Evolutionary conservation across 2,329 filamentous ascomycete species (phyloP), one percentile per base, ranked within the genome.

Genomic region (Pestalotiopsis sp.): DNA sequence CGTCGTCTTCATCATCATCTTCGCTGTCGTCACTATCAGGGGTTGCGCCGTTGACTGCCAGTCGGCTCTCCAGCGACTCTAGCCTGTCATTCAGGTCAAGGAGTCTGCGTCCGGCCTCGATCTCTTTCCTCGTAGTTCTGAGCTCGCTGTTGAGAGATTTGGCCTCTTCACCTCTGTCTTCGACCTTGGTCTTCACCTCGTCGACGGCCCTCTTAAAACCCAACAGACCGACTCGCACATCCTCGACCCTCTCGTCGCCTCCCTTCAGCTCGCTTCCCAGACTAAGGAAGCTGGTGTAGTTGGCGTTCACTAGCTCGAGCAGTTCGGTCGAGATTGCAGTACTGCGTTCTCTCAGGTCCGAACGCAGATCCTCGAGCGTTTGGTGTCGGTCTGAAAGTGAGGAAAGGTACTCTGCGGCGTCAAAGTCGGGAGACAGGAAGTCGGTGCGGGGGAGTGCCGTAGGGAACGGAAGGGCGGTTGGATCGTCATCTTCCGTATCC

Each of bases 251-350:
- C 75, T 98, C 95, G 76, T 97, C 95, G 7, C 97, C 97, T 2
- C 95, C 95, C 66, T 90, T 89, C 58, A 99, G 82, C 74, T 94
- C 93, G 61, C 88, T 90, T 0, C 96, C 97, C 0, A 99, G 82
- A 0, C 91, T 91, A 4, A 99, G 81, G 75, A 99, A 99, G 68
- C 95, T 92, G 62, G 94, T 92, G 79, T 99, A 98, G 80, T 99
- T 97, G 65, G 92, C 88, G 77, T 99, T 99, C 73, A 99, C 96
- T 7, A 99, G 88, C 81, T 98, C 95, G 20, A 99, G 86, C 2
- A 99, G 86, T 82, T 99, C 96, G 71, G 92, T 89, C 75, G 91
- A 93, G 70, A 99, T 91, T 23, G 91, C 87, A 73, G 93, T 89
- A 73, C 91, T 93, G 66, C 97, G 88, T 69, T 94, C 89, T 59